Conservation (phyloP, 108 stramenopile genomes). For the Stephanodiscus triporus region DNA sequence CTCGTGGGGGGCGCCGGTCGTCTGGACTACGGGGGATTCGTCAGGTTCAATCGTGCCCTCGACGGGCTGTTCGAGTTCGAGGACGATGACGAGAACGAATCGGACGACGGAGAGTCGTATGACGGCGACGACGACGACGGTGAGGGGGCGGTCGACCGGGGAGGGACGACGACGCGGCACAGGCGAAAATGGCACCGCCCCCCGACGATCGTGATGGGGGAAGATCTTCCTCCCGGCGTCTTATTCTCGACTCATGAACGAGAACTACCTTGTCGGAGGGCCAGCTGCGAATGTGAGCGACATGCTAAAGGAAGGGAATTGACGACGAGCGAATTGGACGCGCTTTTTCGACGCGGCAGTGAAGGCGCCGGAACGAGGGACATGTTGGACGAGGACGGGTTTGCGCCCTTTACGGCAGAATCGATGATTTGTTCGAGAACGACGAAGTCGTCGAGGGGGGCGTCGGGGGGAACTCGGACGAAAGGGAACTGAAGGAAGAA, state of each 20-base stretch:
- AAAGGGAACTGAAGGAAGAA: conserved; percentile 45
- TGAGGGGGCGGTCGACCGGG: not conserved
- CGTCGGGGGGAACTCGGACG: not conserved
- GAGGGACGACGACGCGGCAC: not conserved
- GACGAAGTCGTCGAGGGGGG: conserved; percentile 50
- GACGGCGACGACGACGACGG: conserved; percentile 19
- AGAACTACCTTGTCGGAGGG: conserved; percentile 61
- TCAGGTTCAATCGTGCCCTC: conserved; percentile 70
- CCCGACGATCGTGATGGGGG: conserved; percentile 56
- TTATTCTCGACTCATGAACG: conserved; percentile 70
- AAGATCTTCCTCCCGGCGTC: conserved; percentile 65
- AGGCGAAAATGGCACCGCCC: not conserved
- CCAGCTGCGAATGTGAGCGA: conserved; percentile 65
- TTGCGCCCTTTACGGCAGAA: conserved; percentile 57
- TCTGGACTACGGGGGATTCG: conserved; percentile 72
- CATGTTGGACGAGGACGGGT: conserved; percentile 61
- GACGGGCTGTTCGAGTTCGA: conserved; percentile 84
- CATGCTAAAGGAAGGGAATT: conserved; percentile 73
- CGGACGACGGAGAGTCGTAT: too few relatives aligned
- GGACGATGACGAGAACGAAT: conserved; percentile 56
- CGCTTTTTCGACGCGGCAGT: conserved; percentile 48
- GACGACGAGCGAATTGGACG: conserved; percentile 60
- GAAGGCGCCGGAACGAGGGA: conserved; percentile 53
- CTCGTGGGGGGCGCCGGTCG: conserved; percentile 65
- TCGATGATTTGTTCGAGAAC: conserved; percentile 82